A percentile compares a stretch with the other conserved stretches of the same genome.
Evolutionary conservation across 2,329 filamentous ascomycete genomes (phyloP).

Genomic region (Parafenestella ontariensis): DNA sequence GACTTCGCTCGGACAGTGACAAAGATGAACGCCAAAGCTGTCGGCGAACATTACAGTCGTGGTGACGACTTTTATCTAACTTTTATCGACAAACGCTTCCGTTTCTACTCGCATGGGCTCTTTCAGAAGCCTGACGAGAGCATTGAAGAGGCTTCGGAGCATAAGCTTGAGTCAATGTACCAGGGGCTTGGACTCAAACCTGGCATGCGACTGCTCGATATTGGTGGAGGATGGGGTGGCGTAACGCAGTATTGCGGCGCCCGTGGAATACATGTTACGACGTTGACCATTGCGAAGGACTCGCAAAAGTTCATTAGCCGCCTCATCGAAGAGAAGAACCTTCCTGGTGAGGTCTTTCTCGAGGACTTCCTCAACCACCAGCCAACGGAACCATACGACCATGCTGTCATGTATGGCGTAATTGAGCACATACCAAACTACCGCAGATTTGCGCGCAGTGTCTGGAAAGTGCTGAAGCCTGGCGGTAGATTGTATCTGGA

Average conservation of each 20-base stretch:
- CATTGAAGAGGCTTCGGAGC: conserved; percentile 11
- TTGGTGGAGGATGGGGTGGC: conserved; percentile 11
- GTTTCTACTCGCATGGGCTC: conserved; percentile 12
- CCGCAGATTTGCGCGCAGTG: conserved; percentile 6
- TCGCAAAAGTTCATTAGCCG: conserved; percentile 7
- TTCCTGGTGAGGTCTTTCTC: conserved; percentile 6
- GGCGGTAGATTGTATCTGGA: conserved; percentile 9
- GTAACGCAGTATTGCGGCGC: conserved; percentile 13
- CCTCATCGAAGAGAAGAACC: conserved; percentile 6
- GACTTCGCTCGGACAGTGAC: conserved; percentile 8
- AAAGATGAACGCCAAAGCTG: conserved; percentile 12
- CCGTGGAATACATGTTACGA: conserved; percentile 10
- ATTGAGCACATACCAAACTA: conserved; percentile 14
- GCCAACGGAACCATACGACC: conserved; percentile 7
- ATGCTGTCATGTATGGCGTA: conserved; percentile 12
- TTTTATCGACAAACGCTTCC: conserved; percentile 10
- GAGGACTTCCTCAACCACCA: conserved; percentile 10
- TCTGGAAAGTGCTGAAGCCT: conserved; percentile 9
- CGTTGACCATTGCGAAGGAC: conserved; percentile 5
- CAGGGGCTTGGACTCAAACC: conserved; percentile 6
- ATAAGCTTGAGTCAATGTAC: conserved; percentile 10
- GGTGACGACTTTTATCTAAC: conserved; percentile 10
- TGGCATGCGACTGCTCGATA: conserved; percentile 13
- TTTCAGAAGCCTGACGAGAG: conserved; percentile 5
- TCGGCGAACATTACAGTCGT: conserved; percentile 9